These are phyloP conservation scores for Tolypocladium amazonense DNA, from an alignment of 2,329 filamentous ascomycete species.

Conservation along the genomic window DNA sequence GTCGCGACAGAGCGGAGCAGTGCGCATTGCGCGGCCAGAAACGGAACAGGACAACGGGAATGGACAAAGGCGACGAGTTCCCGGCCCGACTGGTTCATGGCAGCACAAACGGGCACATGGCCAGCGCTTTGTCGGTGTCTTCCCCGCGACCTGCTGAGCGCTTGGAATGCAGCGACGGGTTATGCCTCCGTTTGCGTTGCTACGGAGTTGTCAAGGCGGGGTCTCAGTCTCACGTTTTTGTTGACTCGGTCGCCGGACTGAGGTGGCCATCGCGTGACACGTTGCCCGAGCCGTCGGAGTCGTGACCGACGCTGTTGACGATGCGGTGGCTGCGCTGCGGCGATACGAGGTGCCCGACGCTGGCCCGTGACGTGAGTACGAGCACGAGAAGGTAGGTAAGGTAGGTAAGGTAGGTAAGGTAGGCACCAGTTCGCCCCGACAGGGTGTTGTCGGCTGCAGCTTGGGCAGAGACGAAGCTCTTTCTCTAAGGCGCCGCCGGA, in stretches of 20 bases:
- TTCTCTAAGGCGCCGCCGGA: not conserved
- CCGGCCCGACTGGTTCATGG: too few species aligned
- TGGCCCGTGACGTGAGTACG: not conserved
- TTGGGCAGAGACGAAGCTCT: not conserved
- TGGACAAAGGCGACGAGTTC: not conserved
- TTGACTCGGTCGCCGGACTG: not conserved
- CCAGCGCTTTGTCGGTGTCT: not conserved
- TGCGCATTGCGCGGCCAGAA: not conserved
- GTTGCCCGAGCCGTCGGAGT: not conserved
- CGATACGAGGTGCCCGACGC: not conserved
- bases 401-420: too few species aligned
- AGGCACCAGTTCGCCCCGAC: too few species aligned
- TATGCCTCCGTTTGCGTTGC: not conserved
- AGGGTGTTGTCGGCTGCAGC: not conserved
- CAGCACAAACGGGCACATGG: not conserved
- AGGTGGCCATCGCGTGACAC: not conserved
- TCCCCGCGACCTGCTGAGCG: not conserved
- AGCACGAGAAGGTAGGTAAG: too few species aligned
- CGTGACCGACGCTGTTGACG: not conserved
- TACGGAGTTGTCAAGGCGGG: not conserved
- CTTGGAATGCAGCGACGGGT: not conserved
- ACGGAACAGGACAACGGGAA: not conserved
- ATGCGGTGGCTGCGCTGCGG: not conserved
- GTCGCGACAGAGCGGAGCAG: not conserved
- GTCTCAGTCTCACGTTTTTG: not conserved